phyloP scores from a whole-genome alignment of 2,329 filamentous ascomycete species.

The Neofusicoccum ribis region DNA sequence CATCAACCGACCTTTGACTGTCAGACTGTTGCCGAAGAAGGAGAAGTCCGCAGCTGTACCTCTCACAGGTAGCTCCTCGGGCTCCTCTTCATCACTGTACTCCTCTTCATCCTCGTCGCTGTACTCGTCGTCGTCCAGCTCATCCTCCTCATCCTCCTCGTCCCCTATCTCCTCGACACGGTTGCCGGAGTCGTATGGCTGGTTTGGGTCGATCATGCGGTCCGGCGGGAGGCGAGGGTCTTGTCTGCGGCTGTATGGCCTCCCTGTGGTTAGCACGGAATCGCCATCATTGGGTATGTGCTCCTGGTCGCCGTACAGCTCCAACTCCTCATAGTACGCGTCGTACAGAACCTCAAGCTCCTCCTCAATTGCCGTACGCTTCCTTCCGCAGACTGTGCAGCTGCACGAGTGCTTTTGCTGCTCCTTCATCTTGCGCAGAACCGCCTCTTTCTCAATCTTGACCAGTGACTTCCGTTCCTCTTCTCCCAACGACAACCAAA shows the following conservation, averaged over 20 bases:
- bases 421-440: conserved; percentile 99
- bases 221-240: conserved; percentile 54
- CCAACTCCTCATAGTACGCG: conserved; percentile 96
- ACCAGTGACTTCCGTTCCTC: conserved; percentile 93
- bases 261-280: conserved; percentile 64
- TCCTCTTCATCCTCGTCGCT: conserved; percentile 57
- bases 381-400: conserved; percentile 94
- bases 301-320: conserved; percentile 90
- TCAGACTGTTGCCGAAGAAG: conserved; percentile 95
- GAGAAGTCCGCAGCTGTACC: conserved; percentile 82
- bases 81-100: conserved; percentile 64
- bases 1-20: conserved; percentile 71
- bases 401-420: conserved; percentile 99
- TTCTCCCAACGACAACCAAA: conserved; percentile 93
- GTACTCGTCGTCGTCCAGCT: conserved; percentile 55
- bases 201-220: conserved; percentile 54
- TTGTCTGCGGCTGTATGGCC: conserved; percentile 18
- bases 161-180: conserved; percentile 62
- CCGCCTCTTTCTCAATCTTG: conserved; percentile 98
- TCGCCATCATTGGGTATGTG: conserved; percentile 65
- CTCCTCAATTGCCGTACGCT: conserved; percentile 95
- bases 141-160: conserved; percentile 55
- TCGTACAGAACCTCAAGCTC: conserved; percentile 97
- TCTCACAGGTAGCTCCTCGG: conserved; percentile 61
- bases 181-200: conserved; percentile 70